Evolutionary conservation across 2,329 filamentous ascomycete genomes (phyloP), one percentile per base, ranked within the genome.

Genomic region (Diaporthe australafricana): DNA sequence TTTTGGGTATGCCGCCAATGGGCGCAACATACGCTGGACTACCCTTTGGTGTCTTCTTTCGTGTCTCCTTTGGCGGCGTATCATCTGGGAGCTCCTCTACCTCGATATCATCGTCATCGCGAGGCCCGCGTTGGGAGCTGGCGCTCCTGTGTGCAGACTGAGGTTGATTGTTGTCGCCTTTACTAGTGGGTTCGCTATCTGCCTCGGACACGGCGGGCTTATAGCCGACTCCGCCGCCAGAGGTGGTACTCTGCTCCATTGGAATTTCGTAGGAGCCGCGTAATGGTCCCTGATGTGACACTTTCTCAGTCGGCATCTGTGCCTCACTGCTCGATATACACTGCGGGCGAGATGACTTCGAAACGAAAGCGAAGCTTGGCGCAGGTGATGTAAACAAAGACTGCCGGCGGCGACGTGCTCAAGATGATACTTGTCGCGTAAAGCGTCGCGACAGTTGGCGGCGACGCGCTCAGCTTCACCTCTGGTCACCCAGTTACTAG

Each of bases 21-120:
- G 83, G 83, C 6, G 81, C 76, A n/a, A 84, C 80, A 73, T 81
- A 82, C 42, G 83, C 79, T 5, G 82, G 80, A 40, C 65, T 53
- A n/a, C 78, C 76, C 42, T 72, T 76, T 62, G 75, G 56, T 48
- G 71, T 63, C 50, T 71, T 74, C 20, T 67, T 66, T 47, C 48
- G 48, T 42, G 55, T 52, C 73, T 72, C 47, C n/a, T 57, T 35
- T 32, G 50, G 38, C 35, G 27, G 25, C 52, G 30, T 40, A 14
- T 63, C 73, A 20, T 71, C 71, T 20, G 71, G 57, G 16, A 67
- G 56, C 50, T 69, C 68, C 16, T 74, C 68, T 17, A 56, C 68
- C 52, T 71, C 71, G 17, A 72, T 27, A 3, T 20, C 67, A 1
- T 73, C 71, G 12, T 75, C 73, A 17, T 72, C 52, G 3, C 62